Evolutionary conservation across 805 yeast species (phyloP), one percentile per base, ranked within the genome.

Genomic region (Huiozyma naganishii): DNA sequence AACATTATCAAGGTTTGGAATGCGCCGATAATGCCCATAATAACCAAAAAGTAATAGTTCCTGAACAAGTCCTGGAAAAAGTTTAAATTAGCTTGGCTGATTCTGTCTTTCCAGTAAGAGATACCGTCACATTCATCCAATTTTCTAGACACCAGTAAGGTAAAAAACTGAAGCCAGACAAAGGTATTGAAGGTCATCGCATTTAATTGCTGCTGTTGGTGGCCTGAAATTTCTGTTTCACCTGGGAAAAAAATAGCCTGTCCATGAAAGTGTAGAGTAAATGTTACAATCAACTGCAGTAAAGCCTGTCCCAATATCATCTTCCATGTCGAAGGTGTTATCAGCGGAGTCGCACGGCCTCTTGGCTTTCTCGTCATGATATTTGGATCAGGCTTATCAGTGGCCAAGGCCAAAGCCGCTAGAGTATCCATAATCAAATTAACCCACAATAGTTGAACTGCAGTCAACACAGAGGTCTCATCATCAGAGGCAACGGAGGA

Each of bases 141-240:
- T 51, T 94, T 84, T 58, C 99, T 78, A 12, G 95, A 80, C 37
- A 87, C 94, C 57, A 90, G 77, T 65, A 92, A 72, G 54, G 90
- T 88, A 76, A 92, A 92, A 60, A 92, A 83, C 68, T 92, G 99
- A 64, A 92, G 70, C 98, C 98, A 92, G 40, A 92, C 97, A 71
- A 92, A 92, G 0, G 97, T 73, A 63, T 92, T 92, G 71, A 92
- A 92, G 1, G 95, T 90, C 76, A 89, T 70, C 2, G 97, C 87
- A 50, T 77, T 74, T 33, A 90, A 65, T 65, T 81, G 80, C 45
- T 72, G 73, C 40, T 68, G 61, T 48, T 79, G 73, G 50, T 71
- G 77, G 42, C 65, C 65, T 17, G 63, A 53, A 13, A 66, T 38
- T 17, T 44, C 37, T 2, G 47, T 47, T 11, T 51, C 47, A 29